phyloP scores from a whole-genome alignment of 2,329 filamentous ascomycete species.

The Tolypocladium ovalisporum region DNA sequence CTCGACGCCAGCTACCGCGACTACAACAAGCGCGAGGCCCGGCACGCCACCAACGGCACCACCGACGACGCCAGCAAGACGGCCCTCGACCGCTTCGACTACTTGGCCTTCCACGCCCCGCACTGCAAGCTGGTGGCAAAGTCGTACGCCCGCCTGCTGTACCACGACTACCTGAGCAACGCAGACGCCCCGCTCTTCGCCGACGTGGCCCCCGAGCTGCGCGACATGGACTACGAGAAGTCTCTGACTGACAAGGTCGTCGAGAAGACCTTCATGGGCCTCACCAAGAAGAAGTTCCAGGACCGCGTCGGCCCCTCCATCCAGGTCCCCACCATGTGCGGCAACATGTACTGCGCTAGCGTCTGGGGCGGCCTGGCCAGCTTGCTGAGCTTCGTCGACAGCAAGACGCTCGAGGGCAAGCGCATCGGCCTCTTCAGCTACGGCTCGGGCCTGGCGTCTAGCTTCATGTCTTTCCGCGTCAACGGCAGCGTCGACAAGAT shows the following conservation, averaged over 20 bases:
- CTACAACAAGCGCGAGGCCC: constrained; percentile 64
- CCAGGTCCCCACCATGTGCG: constrained; percentile 67
- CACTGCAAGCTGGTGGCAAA: constrained; percentile 84
- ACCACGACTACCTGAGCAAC: constrained; percentile 73
- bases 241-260: constrained; percentile 72
- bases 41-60: constrained; percentile 29
- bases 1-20: constrained; percentile 73
- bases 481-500: constrained; percentile 60
- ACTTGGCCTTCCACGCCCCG: constrained; percentile 72
- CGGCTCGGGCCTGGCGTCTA: constrained; percentile 62
- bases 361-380: constrained; percentile 69
- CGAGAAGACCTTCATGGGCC: constrained; percentile 77
- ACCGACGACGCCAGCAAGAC: constrained; percentile 46
- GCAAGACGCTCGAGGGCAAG: constrained; percentile 57
- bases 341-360: constrained; percentile 59
- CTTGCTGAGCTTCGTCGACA: constrained; percentile 53
- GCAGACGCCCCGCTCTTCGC: constrained; percentile 57
- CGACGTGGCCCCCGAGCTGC: constrained; percentile 65
- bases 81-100: constrained; percentile 70
- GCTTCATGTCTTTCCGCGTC: constrained; percentile 64
- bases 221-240: constrained; percentile 68
- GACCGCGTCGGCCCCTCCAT: constrained; percentile 65
- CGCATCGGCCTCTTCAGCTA: constrained; percentile 69
- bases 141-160: constrained; percentile 72
- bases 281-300: constrained; percentile 76